These are phyloP conservation scores for Monilinia fructigena DNA, from an alignment of 2,329 filamentous ascomycete species.

Conservation along the genomic window DNA sequence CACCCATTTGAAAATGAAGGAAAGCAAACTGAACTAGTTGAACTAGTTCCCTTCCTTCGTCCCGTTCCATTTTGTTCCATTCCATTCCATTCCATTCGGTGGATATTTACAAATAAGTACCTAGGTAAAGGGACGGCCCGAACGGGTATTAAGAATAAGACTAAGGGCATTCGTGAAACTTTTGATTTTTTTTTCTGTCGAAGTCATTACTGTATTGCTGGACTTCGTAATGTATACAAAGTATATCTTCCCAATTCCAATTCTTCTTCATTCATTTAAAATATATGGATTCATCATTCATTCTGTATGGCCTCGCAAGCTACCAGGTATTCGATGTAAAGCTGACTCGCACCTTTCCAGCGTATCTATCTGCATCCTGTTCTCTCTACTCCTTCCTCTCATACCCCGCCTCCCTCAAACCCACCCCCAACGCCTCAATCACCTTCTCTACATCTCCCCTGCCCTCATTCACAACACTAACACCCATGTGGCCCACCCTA, in stretches of 20 bases:
- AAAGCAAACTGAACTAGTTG: too few relatives aligned
- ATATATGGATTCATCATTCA: not conserved
- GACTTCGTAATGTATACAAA: too few relatives aligned
- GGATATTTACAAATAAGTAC: too few relatives aligned
- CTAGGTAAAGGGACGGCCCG: too few relatives aligned
- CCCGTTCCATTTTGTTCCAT: too few relatives aligned
- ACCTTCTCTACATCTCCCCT: slow-evolving; percentile 83
- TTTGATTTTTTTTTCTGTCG: too few relatives aligned
- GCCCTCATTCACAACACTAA: slow-evolving; percentile 61
- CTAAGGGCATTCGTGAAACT: too few relatives aligned
- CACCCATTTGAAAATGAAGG: too few relatives aligned
- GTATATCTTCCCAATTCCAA: not conserved
- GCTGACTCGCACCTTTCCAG: not conserved
- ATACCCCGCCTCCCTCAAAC: slow-evolving; percentile 71
- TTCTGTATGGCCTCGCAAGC: not conserved
- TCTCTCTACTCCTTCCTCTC: slow-evolving; percentile 40
- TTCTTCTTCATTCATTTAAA: not conserved
- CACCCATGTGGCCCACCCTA: slow-evolving; percentile 96
- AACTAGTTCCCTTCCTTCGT: too few relatives aligned
- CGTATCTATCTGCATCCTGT: not conserved
- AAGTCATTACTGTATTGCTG: too few relatives aligned
- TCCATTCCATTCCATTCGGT: too few relatives aligned
- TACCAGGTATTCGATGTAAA: not conserved
- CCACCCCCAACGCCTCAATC: slow-evolving; percentile 71
- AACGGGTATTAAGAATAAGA: too few relatives aligned